Base-by-base conservation (phyloP, 78 protist genomes). In the Mantamonas sphyraenae region DNA sequence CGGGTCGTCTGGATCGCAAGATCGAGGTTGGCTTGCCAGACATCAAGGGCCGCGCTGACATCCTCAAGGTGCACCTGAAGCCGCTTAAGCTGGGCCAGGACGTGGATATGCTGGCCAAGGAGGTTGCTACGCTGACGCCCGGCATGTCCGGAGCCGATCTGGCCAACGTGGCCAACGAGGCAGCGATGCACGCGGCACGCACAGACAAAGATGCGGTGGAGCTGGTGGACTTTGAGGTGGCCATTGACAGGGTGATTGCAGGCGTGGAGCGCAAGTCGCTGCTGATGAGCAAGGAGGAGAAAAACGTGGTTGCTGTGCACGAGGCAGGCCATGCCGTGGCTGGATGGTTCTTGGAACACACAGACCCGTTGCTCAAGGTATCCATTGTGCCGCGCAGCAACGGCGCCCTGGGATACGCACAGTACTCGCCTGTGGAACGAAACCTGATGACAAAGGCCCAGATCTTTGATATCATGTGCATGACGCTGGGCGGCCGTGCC, bases 141-240 rank as follows among this genome's bases (percentile, higher is more conserved):
- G n/a, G n/a, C n/a, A n/a, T n/a, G n/a, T n/a, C n/a, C n/a, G 98
- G 97, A 0, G 96, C 97, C n/a, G 99, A 95, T 57, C 87, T 95
- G 26, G 93, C 97, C 17, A 93, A 93, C 68, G 83, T 93, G 0
- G 79, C 89, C 73, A 93, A 90, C 57, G 98, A 95, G 68, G 95
- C 90, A 0, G 97, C 98, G 24, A 62, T 90, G 10, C 70, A 77
- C 63, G 95, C 98, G 0, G 95, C 94, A 0, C 57, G 98, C 19
- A 51, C 53, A 12, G 30, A 39, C 20, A 64, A 63, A 0, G 57
- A 71, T 4, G 0, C 19, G 2, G 93, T 93, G 60, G 71, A 50
- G 9, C 19, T 82, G 31, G 37, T 10, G 30, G 82, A 94, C 72
- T 92, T 97, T 61, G 95, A 95, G 65, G 62, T 71, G 34, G 98